phyloP scores from a whole-genome alignment of 495 filamentous ascomycete species.

The Neurospora sp. region DNA sequence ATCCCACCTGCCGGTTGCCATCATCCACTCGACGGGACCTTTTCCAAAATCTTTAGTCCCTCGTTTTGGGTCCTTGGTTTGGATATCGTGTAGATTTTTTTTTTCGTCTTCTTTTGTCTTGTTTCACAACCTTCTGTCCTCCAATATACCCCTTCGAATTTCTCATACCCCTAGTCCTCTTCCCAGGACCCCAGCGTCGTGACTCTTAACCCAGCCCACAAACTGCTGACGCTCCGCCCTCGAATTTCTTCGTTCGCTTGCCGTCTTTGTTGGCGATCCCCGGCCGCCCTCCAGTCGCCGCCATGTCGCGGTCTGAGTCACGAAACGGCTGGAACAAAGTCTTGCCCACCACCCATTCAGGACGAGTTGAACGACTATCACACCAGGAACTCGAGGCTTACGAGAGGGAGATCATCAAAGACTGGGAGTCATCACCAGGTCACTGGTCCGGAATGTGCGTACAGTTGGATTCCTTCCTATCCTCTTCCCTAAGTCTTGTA shows the following conservation, averaged over 20 bases:
- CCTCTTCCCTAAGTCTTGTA: neutral
- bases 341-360: conserved; percentile 20
- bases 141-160: neutral
- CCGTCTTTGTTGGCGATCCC: conserved; percentile 3
- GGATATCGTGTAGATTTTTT: neutral
- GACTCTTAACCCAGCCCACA: neutral
- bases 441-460: conserved; percentile 29
- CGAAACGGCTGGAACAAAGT: conserved; percentile 24
- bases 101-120: neutral
- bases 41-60: neutral
- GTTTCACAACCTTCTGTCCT: neutral
- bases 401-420: conserved; percentile 21
- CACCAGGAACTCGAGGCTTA: conserved; percentile 18
- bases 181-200: neutral
- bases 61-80: neutral
- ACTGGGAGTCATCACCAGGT: conserved; percentile 19
- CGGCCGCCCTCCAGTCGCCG: conserved; percentile 5
- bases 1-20: neutral
- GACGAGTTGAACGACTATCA: conserved; percentile 17
- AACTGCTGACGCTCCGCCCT: conserved; percentile 7
- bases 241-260: conserved; percentile 1
- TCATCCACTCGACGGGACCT: neutral
- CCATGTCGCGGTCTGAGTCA: conserved; percentile 17
- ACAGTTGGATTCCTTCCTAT: neutral
- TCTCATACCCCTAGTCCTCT: neutral